Base-by-base conservation (phyloP, 768 basidiomycete genomes). In the Boletus subparvulus region DNA sequence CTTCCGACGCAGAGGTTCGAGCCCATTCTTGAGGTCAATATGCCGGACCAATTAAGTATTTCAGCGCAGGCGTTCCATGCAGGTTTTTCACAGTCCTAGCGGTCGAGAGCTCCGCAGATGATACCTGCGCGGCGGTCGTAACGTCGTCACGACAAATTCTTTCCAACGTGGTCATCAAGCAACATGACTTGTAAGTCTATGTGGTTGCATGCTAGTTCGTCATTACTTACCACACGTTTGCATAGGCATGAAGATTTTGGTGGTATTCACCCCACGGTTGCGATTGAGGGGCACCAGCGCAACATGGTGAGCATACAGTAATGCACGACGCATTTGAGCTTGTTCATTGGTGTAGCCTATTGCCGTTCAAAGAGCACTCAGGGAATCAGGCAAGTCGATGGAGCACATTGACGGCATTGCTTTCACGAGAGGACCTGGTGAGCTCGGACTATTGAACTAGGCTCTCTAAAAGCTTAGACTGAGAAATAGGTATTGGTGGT, bases 51-150 rank as follows among this genome's bases (percentile, higher is more conserved):
- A 26, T 42, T n/a, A 39, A 41, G 41, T 45, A 26, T 33, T 26
- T 35, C 28, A 6, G 28, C 9, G 28, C 28, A 30, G 17, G 36
- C 5, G 0, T 30, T 14, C 36, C 35, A 41, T 36, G 42, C 47
- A 63, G 67, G 24, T 14, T 33, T 21, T 85, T 90, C 65, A 88
- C 83, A 1, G 84, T 91, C 14, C 80, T 92, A 9, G 88, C 84
- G 9, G 65, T 96, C 37, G 94, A 97, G 72, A 87, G 88, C 2
- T 94, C 92, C 13, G 93, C 94, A 14, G 96, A 99, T 70, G 97
- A 98, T 67, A 91, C 94, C 1, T 96, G 94, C 64, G 92, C 87
- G 16, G 89, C 95, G 1, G 78, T 98, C 48, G 88, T 99, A 36
- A 81, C 83, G 19, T 89, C 87, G 1, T 75, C 81, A 9, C 80